A percentile compares a stretch with the other conserved stretches of the same genome.
These are phyloP conservation scores for Geoglossum glabrum DNA, from an alignment of 495 filamentous ascomycete species.

Conservation along the genomic window DNA sequence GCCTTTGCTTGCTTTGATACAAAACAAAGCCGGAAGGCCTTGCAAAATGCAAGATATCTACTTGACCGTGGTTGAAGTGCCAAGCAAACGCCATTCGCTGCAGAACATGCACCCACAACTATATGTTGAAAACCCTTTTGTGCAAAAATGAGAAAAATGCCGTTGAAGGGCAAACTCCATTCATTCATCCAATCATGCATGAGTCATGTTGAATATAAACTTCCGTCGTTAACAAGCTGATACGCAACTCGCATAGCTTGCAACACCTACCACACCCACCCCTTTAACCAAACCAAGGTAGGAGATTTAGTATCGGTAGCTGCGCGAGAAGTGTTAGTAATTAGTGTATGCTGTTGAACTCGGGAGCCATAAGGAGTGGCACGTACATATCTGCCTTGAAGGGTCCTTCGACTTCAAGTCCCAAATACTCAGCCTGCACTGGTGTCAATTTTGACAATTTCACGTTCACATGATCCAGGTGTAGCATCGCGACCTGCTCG, in stretches of 20 bases:
- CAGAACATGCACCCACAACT: constrained; percentile 9
- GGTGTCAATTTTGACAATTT: constrained; percentile 69
- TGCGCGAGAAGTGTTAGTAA: constrained; percentile 8
- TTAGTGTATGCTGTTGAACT: too few relatives aligned
- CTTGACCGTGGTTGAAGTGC: constrained; percentile 20
- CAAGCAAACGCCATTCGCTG: constrained; percentile 16
- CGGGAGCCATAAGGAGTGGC: neutral
- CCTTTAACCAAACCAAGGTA: neutral
- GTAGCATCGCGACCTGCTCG: constrained; percentile 88
- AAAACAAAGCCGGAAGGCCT: neutral
- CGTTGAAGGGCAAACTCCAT: constrained; percentile 43
- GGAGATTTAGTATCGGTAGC: constrained; percentile 33
- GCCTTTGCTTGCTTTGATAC: neutral
- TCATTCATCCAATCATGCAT: constrained; percentile 42
- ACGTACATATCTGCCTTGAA: constrained; percentile 70
- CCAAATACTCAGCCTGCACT: constrained; percentile 86
- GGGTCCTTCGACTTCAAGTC: constrained; percentile 63
- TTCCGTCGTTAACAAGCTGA: neutral
- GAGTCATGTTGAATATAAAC: constrained; percentile 37
- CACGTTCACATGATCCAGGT: constrained; percentile 85
- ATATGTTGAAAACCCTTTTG: constrained; percentile 18
- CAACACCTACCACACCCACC: constrained; percentile 20
- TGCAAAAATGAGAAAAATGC: constrained; percentile 24
- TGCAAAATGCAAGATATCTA: constrained; percentile 5
- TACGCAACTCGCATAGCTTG: neutral